Base-by-base conservation (phyloP, 768 basidiomycete species). In the Tephrocybe sp. region DNA sequence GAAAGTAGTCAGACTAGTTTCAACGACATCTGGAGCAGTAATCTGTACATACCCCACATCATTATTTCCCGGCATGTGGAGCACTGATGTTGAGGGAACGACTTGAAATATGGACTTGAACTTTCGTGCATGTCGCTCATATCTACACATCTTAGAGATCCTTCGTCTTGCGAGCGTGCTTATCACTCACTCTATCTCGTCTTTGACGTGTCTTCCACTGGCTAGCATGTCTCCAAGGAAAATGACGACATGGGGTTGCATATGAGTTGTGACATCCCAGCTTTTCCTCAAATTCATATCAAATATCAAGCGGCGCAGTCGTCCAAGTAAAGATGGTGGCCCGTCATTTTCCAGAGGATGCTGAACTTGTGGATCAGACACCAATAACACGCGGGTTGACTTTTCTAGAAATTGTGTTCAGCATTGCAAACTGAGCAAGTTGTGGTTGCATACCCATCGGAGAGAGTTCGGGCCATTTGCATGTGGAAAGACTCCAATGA, bases 201-300 rank as follows among this genome's bases (percentile, higher is more conserved):
- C 73, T 50, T 71, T 74, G 2, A 77, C 70, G 19, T 76, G 73
- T 51, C 82, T 77, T 5, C 86, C 83, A 53, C 79, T 78, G 39
- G 85, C 79, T 45, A 92, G 70, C 78, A 87, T 83, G 62, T 92
- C 89, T 5, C 89, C 89, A 3, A 89, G 70, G 57, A 90, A 86
- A 8, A 92, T 74, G n/a, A 90, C 80, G 5, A 68, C 74, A 55
- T 89, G 71, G 2, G 88, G 83, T 39, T 70, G 77, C 31, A 86
- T 62, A 30, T 78, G 72, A 36, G 74, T 76, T 0, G 76, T 75
- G 34, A 82, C 80, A 51, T 73, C 78, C 89, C 89, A 92, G 50
- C 77, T 80, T 66, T 85, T 87, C 55, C 78, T 79, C 53, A 91
- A 62, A 61, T 83, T 84, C 47, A 80, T 55, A 59, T 85, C 74